Percentiles rank a stretch among this genome's conserved stretches.
phyloP scores from a whole-genome alignment of 1,284 basidiomycete species.

The Cryptococcus maquisensis region DNA sequence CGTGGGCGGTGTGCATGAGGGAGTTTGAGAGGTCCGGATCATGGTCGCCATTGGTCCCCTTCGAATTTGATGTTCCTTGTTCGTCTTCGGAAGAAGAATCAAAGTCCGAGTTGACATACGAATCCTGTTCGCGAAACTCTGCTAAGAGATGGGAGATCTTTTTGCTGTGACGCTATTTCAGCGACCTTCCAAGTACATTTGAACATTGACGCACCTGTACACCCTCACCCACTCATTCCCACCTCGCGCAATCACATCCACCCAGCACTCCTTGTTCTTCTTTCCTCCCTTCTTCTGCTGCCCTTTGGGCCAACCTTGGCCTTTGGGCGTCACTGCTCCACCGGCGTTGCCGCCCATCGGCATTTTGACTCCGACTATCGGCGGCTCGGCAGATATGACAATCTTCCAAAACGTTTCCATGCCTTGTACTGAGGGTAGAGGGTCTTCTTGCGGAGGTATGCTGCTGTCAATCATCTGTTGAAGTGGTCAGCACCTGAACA shows the following conservation, averaged over 20 bases:
- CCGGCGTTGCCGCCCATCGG: constrained; percentile 11
- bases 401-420: constrained; percentile 61
- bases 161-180: constrained; percentile 57
- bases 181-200: not conserved
- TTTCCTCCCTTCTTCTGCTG: constrained; percentile 33
- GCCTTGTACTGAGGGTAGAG: constrained; percentile 40
- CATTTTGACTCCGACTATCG: constrained; percentile 55
- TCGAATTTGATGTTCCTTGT: constrained; percentile 35
- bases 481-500: not conserved
- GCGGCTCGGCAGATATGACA: constrained; percentile 58
- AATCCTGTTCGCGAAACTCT: constrained; percentile 75
- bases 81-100: constrained; percentile 35
- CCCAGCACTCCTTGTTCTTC: constrained; percentile 48
- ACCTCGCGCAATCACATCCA: constrained; percentile 71
- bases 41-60: constrained; percentile 29
- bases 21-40: constrained; percentile 53
- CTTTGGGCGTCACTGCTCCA: not conserved
- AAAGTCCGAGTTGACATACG: constrained; percentile 57
- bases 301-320: not conserved
- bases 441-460: constrained; percentile 28
- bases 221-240: constrained; percentile 72
- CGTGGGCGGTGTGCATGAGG: constrained; percentile 24
- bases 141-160: constrained; percentile 63
- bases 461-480: constrained; percentile 3
- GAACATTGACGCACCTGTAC: constrained; percentile 63